These are phyloP conservation scores for Psophocarpus tetragonolobus DNA, from an alignment of 306 rosid species.

Conservation along the genomic window DNA sequence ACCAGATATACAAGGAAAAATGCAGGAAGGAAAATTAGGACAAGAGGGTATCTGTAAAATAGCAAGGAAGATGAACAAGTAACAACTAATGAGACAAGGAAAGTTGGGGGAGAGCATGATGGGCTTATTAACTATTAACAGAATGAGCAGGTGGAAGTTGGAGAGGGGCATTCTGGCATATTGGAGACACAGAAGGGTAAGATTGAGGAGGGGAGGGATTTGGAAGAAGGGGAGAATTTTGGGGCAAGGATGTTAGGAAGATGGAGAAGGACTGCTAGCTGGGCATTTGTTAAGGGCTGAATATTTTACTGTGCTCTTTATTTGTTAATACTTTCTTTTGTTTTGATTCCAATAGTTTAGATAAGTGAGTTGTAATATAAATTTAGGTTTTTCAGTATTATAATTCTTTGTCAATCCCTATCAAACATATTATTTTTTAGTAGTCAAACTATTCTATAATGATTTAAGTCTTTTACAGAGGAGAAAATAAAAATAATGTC, in stretches of 20 bases:
- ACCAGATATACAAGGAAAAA: not conserved
- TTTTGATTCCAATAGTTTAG: not conserved
- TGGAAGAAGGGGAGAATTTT: not conserved
- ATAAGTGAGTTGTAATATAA: not conserved
- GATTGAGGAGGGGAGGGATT: not conserved
- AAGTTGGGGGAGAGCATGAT: not conserved
- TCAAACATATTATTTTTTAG: not conserved
- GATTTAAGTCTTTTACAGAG: not conserved
- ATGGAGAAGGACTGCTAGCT: not conserved
- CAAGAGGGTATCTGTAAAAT: not conserved
- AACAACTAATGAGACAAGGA: not conserved
- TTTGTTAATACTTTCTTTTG: not conserved
- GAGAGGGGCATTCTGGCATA: not conserved
- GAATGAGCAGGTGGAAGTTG: not conserved
- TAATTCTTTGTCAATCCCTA: not conserved
- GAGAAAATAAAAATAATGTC: slow-evolving; percentile 2
- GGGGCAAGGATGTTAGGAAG: not conserved
- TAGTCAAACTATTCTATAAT: not conserved
- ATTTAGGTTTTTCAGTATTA: not conserved
- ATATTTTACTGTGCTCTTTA: not conserved
- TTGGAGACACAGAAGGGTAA: not conserved
- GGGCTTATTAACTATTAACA: not conserved
- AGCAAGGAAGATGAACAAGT: not conserved
- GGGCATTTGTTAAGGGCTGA: not conserved
- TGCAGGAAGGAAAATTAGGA: not conserved